A percentile compares a stretch with the other conserved stretches of the same genome.
These are phyloP conservation scores for Ogataea kodamae DNA, from an alignment of 805 yeast genomes.

Conservation along the genomic window DNA sequence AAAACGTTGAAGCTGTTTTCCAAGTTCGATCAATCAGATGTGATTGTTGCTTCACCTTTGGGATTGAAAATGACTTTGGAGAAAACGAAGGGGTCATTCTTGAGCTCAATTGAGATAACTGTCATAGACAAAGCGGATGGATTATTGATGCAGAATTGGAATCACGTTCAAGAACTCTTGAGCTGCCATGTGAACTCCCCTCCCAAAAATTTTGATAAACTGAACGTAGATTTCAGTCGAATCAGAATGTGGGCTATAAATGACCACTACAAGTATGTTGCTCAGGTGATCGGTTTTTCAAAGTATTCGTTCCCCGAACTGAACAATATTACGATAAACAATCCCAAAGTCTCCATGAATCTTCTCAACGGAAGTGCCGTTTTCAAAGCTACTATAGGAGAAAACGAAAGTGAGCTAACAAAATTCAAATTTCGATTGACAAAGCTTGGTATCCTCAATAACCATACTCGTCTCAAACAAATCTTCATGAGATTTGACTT, in stretches of 20 bases:
- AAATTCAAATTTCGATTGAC: conserved; percentile 47
- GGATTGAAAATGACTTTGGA: conserved; percentile 76
- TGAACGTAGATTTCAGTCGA: conserved; percentile 82
- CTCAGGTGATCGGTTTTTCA: conserved; percentile 78
- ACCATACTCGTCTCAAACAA: conserved; percentile 53
- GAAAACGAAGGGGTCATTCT: conserved; percentile 50
- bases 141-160: conserved; percentile 90
- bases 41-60: conserved; percentile 86
- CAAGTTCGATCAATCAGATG: conserved; percentile 78
- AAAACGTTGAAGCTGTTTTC: conserved; percentile 82
- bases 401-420: conserved; percentile 53
- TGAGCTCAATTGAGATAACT: conserved; percentile 82
- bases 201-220: conserved; percentile 61
- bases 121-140: conserved; percentile 82
- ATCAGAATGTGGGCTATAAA: conserved; percentile 91
- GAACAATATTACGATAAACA: conserved; percentile 51
- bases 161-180: conserved; percentile 66
- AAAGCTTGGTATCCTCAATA: conserved; percentile 31
- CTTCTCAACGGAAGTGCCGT: conserved; percentile 54
- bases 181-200: conserved; percentile 67
- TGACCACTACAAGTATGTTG: conserved; percentile 64
- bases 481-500: conserved; percentile 69
- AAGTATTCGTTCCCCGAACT: conserved; percentile 79
- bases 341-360: conserved; percentile 44
- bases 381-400: conserved; percentile 45